Evolutionary conservation across 2,329 filamentous ascomycete species (phyloP).

Genomic region (Botrytis porri): DNA sequence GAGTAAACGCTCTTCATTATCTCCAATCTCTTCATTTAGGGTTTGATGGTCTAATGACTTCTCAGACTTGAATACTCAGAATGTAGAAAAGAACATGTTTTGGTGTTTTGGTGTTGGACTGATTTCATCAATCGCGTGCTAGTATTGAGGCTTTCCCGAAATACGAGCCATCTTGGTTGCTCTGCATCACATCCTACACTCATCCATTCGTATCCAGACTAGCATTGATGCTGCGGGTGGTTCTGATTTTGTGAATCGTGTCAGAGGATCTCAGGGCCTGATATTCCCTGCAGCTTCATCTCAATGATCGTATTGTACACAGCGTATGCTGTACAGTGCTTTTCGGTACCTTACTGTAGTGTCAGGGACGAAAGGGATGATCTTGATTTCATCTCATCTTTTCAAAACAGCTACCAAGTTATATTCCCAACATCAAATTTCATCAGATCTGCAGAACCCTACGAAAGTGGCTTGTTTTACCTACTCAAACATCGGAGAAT

Average conservation of each 20-base stretch:
- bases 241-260: background rate
- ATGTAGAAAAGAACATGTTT: background rate
- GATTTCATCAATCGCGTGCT: background rate
- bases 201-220: slow-evolving; percentile 2
- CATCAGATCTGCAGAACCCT: slow-evolving; percentile 9
- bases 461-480: slow-evolving; percentile 17
- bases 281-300: background rate
- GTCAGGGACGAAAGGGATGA: slow-evolving; percentile 19
- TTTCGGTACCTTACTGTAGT: slow-evolving; percentile 13
- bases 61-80: background rate
- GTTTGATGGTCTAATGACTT: background rate
- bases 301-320: background rate
- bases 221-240: background rate
- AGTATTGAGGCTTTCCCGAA: background rate
- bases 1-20: background rate
- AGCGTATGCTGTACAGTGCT: background rate
- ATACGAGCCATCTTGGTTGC: slow-evolving; percentile 11
- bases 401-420: slow-evolving; percentile 18
- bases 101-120: background rate
- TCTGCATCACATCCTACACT: background rate
- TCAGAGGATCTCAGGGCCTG: background rate
- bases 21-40: background rate
- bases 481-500: slow-evolving; percentile 19
- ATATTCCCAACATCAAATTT: background rate
- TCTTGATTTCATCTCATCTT: slow-evolving; percentile 20